Evolutionary conservation across 202 grass and related monocot genomes (phyloP).

Genomic region (Carex arenaria): DNA sequence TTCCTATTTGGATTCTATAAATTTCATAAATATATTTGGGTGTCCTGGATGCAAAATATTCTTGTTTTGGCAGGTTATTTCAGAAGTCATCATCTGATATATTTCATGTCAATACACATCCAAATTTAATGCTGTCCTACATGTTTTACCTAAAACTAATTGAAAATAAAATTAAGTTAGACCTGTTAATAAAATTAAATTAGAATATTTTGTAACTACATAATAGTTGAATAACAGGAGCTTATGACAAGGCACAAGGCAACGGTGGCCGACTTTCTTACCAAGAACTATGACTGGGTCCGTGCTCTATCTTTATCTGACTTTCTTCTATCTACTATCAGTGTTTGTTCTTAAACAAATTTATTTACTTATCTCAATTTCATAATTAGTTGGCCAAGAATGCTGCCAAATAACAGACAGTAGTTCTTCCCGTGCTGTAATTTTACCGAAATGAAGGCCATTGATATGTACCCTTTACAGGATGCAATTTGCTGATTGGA

Average conservation of each 20-base stretch:
- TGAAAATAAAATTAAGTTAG: neutral
- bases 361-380: neutral
- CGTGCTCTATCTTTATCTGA: constrained; percentile 18
- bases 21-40: neutral
- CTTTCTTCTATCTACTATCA: neutral
- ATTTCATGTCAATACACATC: neutral
- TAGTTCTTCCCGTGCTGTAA: neutral
- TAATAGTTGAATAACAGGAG: constrained; percentile 47
- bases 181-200: neutral
- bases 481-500: neutral
- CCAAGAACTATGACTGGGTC: constrained; percentile 95
- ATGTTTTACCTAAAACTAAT: neutral
- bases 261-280: constrained; percentile 94
- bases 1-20: neutral
- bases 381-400: neutral
- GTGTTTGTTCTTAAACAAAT: neutral
- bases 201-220: neutral
- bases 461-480: neutral
- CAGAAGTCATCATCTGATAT: neutral
- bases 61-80: neutral
- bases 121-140: neutral
- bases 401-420: neutral
- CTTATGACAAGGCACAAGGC: constrained; percentile 97
- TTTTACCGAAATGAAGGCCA: neutral
- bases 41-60: neutral